Evolutionary conservation across 768 basidiomycete genomes (phyloP), one percentile per base, ranked within the genome.

Genomic region (Cystoderma amianthinum): DNA sequence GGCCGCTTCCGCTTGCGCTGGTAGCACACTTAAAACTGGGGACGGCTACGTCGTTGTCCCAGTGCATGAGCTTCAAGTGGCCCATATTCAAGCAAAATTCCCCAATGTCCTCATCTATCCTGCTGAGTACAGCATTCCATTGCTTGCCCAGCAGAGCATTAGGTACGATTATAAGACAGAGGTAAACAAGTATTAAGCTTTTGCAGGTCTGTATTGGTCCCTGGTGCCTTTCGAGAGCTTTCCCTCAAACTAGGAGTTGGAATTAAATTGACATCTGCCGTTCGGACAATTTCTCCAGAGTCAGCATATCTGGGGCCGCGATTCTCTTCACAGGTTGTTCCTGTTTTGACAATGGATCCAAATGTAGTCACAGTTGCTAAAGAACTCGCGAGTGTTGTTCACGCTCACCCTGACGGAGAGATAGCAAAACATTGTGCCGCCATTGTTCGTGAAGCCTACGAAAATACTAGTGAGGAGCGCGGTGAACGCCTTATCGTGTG

Each of bases 201-300:
- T 13, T 25, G 5, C 28, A 78, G 75, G 30, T 78, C 77, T n/a
- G 71, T 78, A 19, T 53, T 75, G 19, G 64, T 78, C 23, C 75
- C 75, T 9, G 61, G 62, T 38, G 67, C 63, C 9, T 70, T 69
- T 45, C 54, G 47, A 22, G 62, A 63, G n/a, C 55, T 71, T 4
- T 71, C 71, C 3, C 67, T 80, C 38, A 80, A 80, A 47, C 63
- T 78, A 2, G 70, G 66, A 4, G 65, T 78, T 37, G 76, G 76
- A 12, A 65, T 78, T 47, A 76, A 73, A 44, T 63, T 80, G 30
- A 78, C 78, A 3, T 76, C 74, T 10, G 75, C 75, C 5, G 64
- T 78, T 12, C 71, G 78, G 43, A 76, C 75, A 1, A 76, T 80
- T 33, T 76, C 75, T n/a, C 76, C 76, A 2, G 69, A 72, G 34